A percentile compares a stretch with the other conserved stretches of the same genome.
Conservation (phyloP, 371 early-diverging fungal species). For the Circinella minor region DNA sequence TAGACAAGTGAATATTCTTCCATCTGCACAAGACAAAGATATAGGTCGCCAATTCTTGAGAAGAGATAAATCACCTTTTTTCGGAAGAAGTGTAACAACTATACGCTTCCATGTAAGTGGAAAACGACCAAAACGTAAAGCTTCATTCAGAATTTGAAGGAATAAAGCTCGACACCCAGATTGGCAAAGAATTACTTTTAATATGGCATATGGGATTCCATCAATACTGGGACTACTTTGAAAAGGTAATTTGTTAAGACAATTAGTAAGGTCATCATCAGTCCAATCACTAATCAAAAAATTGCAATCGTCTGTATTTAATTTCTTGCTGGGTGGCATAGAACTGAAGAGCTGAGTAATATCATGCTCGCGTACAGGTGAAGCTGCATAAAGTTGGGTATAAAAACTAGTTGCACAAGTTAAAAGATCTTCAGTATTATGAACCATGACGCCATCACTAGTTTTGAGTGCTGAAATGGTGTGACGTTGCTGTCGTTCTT, state of each 20-base stretch:
- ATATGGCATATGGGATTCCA: slow-evolving; percentile 16
- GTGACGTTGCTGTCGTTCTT: too few relatives aligned
- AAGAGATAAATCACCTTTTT: slow-evolving; percentile 24
- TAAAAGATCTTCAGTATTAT: too few relatives aligned
- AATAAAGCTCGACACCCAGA: not conserved
- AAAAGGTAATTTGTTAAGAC: not conserved
- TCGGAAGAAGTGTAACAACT: slow-evolving; percentile 2
- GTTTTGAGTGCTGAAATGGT: too few relatives aligned
- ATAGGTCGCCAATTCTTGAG: slow-evolving; percentile 38
- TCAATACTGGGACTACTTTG: slow-evolving; percentile 16
- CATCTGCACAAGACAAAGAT: slow-evolving; percentile 20
- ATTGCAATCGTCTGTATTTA: too few relatives aligned
- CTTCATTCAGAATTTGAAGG: not conserved
- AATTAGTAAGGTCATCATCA: not conserved
- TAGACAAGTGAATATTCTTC: slow-evolving; percentile 21
- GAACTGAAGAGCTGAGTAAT: too few relatives aligned
- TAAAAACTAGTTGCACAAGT: too few relatives aligned
- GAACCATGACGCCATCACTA: too few relatives aligned
- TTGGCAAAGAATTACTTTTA: not conserved
- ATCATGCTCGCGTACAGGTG: too few relatives aligned
- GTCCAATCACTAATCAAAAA: not conserved
- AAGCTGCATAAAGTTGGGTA: too few relatives aligned
- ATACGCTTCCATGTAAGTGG: not conserved
- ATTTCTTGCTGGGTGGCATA: too few relatives aligned
- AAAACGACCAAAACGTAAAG: not conserved